Percentiles rank a stretch among this genome's conserved stretches.
phyloP scores from a whole-genome alignment of 495 filamentous ascomycete genomes.

The Aspergillus cavernicola region DNA sequence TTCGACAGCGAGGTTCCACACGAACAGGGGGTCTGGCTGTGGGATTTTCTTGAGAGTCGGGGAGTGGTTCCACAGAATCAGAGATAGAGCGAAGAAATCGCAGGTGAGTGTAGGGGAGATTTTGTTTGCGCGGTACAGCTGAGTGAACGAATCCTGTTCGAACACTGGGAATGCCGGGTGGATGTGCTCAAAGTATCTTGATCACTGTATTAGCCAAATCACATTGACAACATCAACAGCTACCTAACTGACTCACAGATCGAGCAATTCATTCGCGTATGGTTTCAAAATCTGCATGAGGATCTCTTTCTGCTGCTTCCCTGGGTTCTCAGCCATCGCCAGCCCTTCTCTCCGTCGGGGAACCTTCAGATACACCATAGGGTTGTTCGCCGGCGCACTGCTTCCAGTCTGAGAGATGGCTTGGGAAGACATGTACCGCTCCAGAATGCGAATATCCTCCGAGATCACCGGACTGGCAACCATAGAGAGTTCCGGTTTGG shows the following conservation, averaged over 20 bases:
- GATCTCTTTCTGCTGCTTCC: conserved; percentile 13
- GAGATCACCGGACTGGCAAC: conserved; percentile 28
- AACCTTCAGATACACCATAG: conserved; percentile 21
- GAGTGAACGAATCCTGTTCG: conserved; percentile 25
- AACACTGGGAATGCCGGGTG: conserved; percentile 37
- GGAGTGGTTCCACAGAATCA: conserved; percentile 25
- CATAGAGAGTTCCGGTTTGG: conserved; percentile 9
- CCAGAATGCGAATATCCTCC: conserved; percentile 25
- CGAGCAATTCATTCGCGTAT: conserved; percentile 26
- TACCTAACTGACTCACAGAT: conserved; percentile 16
- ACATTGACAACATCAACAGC: not conserved
- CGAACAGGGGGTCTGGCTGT: conserved; percentile 24
- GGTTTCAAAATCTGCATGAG: conserved; percentile 24
- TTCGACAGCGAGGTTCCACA: conserved; percentile 33
- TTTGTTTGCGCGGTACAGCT: conserved; percentile 21
- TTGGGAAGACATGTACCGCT: conserved; percentile 27
- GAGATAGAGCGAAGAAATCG: conserved; percentile 29
- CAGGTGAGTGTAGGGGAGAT: conserved; percentile 31
- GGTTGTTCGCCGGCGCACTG: conserved; percentile 7
- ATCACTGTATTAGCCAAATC: not conserved
- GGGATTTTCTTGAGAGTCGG: conserved; percentile 14
- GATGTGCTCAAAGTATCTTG: conserved; percentile 31
- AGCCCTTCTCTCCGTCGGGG: conserved; percentile 23
- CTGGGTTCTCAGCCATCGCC: conserved; percentile 29
- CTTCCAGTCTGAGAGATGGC: not conserved